A percentile compares a stretch with the other conserved stretches of the same genome.
phyloP scores from a whole-genome alignment of 495 filamentous ascomycete species.

The Penicillium maclennaniae region DNA sequence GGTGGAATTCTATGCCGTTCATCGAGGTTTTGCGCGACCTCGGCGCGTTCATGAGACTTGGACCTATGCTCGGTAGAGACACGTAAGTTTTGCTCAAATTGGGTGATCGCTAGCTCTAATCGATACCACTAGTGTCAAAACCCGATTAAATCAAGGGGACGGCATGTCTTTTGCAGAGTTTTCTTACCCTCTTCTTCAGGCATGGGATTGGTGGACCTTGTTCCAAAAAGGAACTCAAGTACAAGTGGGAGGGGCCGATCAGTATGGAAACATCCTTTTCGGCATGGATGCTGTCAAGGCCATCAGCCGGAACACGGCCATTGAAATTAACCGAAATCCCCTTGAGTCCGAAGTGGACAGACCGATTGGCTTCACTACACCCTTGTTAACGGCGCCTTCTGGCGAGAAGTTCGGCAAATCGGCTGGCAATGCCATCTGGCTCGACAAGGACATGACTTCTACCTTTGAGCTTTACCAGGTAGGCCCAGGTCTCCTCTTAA shows the following conservation, averaged over 20 bases:
- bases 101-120: conserved; percentile 16
- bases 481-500: conserved; percentile 7
- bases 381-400: conserved; percentile 76
- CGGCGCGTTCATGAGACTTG: conserved; percentile 68
- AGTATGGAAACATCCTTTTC: conserved; percentile 93
- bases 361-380: conserved; percentile 84
- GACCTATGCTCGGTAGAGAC: conserved; percentile 83
- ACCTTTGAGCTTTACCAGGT: conserved; percentile 82
- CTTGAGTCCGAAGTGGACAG: conserved; percentile 35
- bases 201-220: conserved; percentile 94
- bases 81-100: conserved; percentile 57
- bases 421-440: conserved; percentile 91
- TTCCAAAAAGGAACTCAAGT: conserved; percentile 64
- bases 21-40: conserved; percentile 69
- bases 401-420: conserved; percentile 96
- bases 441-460: conserved; percentile 75
- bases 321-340: conserved; percentile 24
- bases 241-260: conserved; percentile 92
- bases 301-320: conserved; percentile 51
- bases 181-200: conserved; percentile 86
- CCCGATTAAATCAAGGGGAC: conserved; percentile 70
- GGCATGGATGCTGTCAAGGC: conserved; percentile 81
- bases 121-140: conserved; percentile 62
- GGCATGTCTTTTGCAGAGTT: conserved; percentile 96
- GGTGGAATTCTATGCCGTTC: conserved; percentile 68